Conservation (phyloP, 2,329 filamentous ascomycete genomes). For the Aspergillus novoparasiticus region DNA sequence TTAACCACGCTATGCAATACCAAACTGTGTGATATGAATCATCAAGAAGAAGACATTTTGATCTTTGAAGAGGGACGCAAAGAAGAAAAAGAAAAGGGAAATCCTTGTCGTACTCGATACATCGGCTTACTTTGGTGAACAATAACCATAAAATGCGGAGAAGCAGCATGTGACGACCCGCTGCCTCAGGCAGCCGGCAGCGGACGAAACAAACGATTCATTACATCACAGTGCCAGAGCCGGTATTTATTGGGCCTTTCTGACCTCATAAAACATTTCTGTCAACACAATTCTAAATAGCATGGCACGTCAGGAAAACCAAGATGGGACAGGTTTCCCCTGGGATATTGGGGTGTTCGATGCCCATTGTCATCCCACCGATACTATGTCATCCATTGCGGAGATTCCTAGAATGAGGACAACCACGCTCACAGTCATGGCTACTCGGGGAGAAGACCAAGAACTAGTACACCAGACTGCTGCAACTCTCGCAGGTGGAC, state of each 20-base stretch:
- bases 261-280: not conserved
- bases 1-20: not conserved
- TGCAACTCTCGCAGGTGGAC: conserved; percentile 24
- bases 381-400: conserved; percentile 60
- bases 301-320: not conserved
- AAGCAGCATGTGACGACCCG: conserved; percentile 24
- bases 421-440: conserved; percentile 63
- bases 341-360: conserved; percentile 66
- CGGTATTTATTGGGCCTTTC: not conserved
- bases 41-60: not conserved
- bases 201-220: not conserved
- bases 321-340: conserved; percentile 49
- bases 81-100: not conserved
- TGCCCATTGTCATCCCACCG: conserved; percentile 68
- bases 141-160: conserved; percentile 19
- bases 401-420: conserved; percentile 61
- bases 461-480: conserved; percentile 58
- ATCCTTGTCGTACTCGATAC: not conserved
- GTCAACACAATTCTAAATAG: not conserved
- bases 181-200: conserved; percentile 15
- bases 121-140: conserved; percentile 3
- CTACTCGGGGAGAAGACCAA: conserved; percentile 64
- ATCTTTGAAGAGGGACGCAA: not conserved
- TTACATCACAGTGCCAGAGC: conserved; percentile 11
- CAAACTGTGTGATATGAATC: not conserved